These are phyloP conservation scores for Ottelia alismoides DNA, from an alignment of 106 monocot species.

Conservation along the genomic window DNA sequence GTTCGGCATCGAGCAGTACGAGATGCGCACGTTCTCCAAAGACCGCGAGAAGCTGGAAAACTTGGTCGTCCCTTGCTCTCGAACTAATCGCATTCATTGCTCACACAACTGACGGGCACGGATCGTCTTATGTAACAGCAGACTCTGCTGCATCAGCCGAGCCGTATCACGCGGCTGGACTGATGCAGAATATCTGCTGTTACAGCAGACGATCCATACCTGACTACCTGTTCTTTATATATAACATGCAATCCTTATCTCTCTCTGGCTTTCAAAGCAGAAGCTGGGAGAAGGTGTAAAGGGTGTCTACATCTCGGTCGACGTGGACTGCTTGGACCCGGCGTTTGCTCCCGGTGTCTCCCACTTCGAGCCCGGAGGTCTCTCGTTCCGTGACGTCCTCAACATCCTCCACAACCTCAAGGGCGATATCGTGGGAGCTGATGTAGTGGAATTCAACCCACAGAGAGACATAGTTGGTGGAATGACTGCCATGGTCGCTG, in stretches of 20 bases:
- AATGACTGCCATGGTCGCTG: constrained; percentile 98
- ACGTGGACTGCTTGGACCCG: constrained; percentile 94
- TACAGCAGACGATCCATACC: too few species aligned
- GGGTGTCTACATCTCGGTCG: constrained; percentile 87
- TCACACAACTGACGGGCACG: too few species aligned
- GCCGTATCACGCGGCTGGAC: too few species aligned
- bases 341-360: constrained; percentile 98
- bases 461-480: constrained; percentile 97
- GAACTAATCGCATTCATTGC: too few species aligned
- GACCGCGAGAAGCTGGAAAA: constrained; percentile 77
- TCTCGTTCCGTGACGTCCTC: constrained; percentile 92
- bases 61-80: constrained; percentile 33
- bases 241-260: too few species aligned
- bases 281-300: constrained; percentile 87
- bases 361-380: constrained; percentile 94
- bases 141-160: too few species aligned
- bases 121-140: too few species aligned
- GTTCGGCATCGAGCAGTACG: constrained; percentile 98
- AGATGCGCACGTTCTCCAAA: constrained; percentile 93
- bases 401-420: constrained; percentile 92
- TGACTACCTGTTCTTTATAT: too few species aligned
- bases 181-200: too few species aligned
- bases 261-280: too few species aligned
- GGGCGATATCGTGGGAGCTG: constrained; percentile 78
- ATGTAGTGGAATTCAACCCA: constrained; percentile 98